Evolutionary conservation across 257 asterid genomes (phyloP), one percentile per base, ranked within the genome.

Genomic region (Solanum dulcamara): DNA sequence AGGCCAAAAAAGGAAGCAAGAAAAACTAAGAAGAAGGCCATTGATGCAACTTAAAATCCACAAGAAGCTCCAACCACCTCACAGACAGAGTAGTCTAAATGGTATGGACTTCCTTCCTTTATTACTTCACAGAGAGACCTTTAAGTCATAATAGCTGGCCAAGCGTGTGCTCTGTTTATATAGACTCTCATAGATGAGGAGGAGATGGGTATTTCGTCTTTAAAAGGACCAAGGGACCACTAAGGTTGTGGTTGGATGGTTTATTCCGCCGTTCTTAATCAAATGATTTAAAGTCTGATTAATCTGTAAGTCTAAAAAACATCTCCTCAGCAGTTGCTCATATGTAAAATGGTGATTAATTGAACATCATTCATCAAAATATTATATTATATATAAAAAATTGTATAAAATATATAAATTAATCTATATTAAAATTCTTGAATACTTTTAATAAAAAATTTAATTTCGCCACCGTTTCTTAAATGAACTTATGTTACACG

Each of bases 141-240:
- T 91, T 86, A 38, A 83, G 70, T 84, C 86, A 68, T 68, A 72
- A 33, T 30, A 12, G 64, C 44, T 67, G 10, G 83, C 64, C 90
- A 91, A 88, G 91, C 89, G 96, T 94, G 98, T 90, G 96, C 92
- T 93, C 88, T 93, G 94, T 87, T 91, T 94, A 91, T 94, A 97
- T 94, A 92, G 93, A 81, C 85, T 62, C 48, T 50, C 62, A 1
- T 83, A 59, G 48, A 68, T 30, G 38, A 53, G 38, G 86, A 81
- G 85, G 85, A 79, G 83, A 48, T 79, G 64, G 64, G 83, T 17
- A 28, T 74, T 46, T 3, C 24, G 11, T 15, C 30, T 77, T 77
- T 26, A 77, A 46, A 77, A 48, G 83, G 42, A 46, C 83, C 1
- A 3, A 46, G 30, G 83, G 83, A 79, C 83, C 83, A 48, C 44